Evolutionary conservation across 345 rosid genomes (phyloP).

Genomic region (Melaleuca alternifolia): DNA sequence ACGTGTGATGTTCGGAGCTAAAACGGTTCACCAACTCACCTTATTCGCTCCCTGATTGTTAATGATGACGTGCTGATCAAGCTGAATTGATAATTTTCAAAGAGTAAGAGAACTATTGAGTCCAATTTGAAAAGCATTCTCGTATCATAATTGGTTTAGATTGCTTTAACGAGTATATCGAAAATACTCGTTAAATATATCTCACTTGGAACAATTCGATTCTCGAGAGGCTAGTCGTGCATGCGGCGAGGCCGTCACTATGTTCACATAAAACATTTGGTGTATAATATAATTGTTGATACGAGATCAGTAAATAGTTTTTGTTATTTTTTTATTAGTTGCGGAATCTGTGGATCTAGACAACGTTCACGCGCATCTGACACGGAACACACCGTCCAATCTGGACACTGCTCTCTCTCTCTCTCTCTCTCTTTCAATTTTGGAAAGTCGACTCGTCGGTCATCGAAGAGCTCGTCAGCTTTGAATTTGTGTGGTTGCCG

Average conservation of each 20-base stretch:
- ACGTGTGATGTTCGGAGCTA: rapidly evolving
- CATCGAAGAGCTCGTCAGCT: not conserved
- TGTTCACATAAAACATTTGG: not conserved
- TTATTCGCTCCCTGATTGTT: too few relatives aligned
- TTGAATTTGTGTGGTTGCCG: not conserved
- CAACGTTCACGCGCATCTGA: not conserved
- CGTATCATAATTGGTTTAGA: too few relatives aligned
- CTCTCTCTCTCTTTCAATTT: not conserved
- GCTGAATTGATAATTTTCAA: not conserved
- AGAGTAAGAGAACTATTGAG: too few relatives aligned
- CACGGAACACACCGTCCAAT: rapidly evolving
- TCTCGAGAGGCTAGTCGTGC: rapidly evolving
- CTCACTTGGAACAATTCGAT: too few relatives aligned
- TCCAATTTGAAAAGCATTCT: too few relatives aligned
- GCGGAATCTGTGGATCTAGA: not conserved
- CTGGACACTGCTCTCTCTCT: not conserved
- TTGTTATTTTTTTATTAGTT: not conserved
- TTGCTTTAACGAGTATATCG: rapidly evolving
- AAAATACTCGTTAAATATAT: too few relatives aligned
- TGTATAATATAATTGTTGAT: rapidly evolving
- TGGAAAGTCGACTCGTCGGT: not conserved
- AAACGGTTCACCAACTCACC: too few relatives aligned
- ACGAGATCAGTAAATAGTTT: not conserved
- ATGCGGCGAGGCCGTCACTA: too few relatives aligned
- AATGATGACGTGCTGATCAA: too few relatives aligned